Percentiles rank a stretch among this genome's conserved stretches.
These are phyloP conservation scores for Porogramme epimiltina DNA, from an alignment of 1,284 basidiomycete species.

Conservation along the genomic window DNA sequence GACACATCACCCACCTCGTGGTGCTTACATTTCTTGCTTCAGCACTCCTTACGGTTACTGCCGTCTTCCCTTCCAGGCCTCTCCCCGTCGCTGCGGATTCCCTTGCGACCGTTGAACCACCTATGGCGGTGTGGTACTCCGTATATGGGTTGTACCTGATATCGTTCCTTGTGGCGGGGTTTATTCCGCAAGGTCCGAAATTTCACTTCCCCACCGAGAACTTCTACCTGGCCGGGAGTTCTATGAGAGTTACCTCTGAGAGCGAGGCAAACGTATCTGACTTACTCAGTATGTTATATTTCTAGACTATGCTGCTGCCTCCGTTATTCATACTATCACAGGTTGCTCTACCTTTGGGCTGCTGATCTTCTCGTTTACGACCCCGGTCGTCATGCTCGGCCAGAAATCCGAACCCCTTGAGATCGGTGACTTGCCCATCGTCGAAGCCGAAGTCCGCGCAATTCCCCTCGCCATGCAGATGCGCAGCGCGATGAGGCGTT, in stretches of 20 bases:
- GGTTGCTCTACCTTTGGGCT: conserved; percentile 51
- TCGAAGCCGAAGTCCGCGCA: conserved; percentile 72
- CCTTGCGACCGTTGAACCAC: background rate
- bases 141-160: conserved; percentile 52
- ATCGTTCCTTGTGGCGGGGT: conserved; percentile 50
- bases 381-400: conserved; percentile 82
- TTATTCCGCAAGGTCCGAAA: conserved; percentile 71
- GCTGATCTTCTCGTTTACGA: conserved; percentile 81
- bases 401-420: conserved; percentile 74
- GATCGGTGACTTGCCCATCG: conserved; percentile 83
- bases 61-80: conserved; percentile 63
- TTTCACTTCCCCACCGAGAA: conserved; percentile 70
- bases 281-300: conserved; percentile 39
- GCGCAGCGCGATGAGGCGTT: conserved; percentile 38
- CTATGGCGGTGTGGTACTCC: conserved; percentile 45
- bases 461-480: conserved; percentile 45
- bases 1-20: conserved; percentile 72
- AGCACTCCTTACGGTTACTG: conserved; percentile 46
- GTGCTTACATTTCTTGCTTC: conserved; percentile 57
- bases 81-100: conserved; percentile 15
- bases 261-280: conserved; percentile 71
- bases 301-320: background rate
- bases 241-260: conserved; percentile 53
- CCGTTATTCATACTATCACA: background rate
- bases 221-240: conserved; percentile 75